phyloP scores from a whole-genome alignment of 2,329 filamentous ascomycete species.

The Pochonia chlamydosporia region DNA sequence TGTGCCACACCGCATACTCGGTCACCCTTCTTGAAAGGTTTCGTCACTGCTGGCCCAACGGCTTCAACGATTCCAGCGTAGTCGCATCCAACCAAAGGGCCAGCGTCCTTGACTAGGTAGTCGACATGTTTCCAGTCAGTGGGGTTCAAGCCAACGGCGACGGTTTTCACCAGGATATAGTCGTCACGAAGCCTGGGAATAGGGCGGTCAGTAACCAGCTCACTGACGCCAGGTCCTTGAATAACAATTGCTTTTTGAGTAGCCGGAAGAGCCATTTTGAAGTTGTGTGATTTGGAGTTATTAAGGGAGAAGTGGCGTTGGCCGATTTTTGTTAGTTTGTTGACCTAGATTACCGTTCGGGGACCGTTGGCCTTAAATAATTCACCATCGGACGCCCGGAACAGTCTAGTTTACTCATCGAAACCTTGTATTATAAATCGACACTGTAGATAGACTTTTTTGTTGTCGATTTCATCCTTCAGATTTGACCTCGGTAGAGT shows the following conservation, averaged over 20 bases:
- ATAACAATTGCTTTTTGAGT: constrained; percentile 10
- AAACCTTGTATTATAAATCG: no score
- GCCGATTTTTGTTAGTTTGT: no score
- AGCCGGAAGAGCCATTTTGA: no score
- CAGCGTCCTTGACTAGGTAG: constrained; percentile 15
- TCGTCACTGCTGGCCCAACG: constrained; percentile 12
- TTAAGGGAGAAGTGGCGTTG: no score
- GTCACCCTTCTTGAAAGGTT: constrained; percentile 16
- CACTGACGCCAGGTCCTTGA: constrained; percentile 6
- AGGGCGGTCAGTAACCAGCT: constrained; percentile 4
- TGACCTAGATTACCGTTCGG: no score
- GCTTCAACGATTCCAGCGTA: constrained; percentile 27
- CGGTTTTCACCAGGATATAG: constrained; percentile 25
- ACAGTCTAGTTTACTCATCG: no score
- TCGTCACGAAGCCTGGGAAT: constrained; percentile 11
- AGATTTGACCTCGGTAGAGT: no score
- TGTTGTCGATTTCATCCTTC: no score
- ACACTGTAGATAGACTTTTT: no score
- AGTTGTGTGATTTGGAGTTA: no score
- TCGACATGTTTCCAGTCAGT: constrained; percentile 28
- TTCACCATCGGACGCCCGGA: no score
- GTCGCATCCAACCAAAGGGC: constrained; percentile 26
- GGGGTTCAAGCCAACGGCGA: constrained; percentile 28
- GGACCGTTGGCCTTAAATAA: no score
- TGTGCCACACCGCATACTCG: constrained; percentile 18